phyloP scores from a whole-genome alignment of 805 yeast species.

The Saccharomyces eubayanus region DNA sequence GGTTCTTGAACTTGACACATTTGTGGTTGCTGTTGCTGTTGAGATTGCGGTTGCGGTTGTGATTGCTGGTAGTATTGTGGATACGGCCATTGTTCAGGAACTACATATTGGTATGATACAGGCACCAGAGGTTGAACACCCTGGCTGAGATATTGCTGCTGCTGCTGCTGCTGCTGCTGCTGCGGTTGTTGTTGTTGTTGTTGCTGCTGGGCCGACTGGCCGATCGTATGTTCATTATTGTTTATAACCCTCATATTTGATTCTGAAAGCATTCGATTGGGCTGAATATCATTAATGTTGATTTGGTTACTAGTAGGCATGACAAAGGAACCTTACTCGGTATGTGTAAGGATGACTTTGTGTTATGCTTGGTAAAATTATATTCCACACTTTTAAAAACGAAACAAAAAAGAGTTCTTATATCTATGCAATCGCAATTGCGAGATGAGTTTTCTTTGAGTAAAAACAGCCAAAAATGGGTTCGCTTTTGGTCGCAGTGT shows the following conservation, averaged over 20 bases:
- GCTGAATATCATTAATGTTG: neutral
- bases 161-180: slow-evolving; percentile 2
- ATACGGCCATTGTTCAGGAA: slow-evolving; percentile 9
- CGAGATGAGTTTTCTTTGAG: neutral
- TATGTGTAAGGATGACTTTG: neutral
- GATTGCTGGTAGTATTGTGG: slow-evolving; percentile 7
- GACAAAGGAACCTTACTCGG: neutral
- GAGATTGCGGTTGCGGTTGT: slow-evolving; percentile 4
- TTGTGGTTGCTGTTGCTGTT: neutral
- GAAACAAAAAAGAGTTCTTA: neutral
- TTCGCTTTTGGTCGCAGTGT: neutral
- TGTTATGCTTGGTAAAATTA: neutral
- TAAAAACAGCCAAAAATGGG: neutral
- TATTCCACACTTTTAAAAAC: neutral
- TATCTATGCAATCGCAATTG: neutral
- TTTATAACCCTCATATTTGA: neutral
- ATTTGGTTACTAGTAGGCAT: neutral
- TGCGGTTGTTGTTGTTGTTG: slow-evolving; percentile 2
- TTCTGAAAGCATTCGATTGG: neutral
- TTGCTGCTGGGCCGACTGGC: slow-evolving; percentile 1
- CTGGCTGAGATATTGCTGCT: neutral
- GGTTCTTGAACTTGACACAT: neutral
- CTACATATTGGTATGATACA: neutral
- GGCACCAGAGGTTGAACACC: neutral
- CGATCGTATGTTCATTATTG: neutral